Evolutionary conservation across 2,329 filamentous ascomycete genomes (phyloP), one percentile per base, ranked within the genome.

Genomic region (Claviceps africana): DNA sequence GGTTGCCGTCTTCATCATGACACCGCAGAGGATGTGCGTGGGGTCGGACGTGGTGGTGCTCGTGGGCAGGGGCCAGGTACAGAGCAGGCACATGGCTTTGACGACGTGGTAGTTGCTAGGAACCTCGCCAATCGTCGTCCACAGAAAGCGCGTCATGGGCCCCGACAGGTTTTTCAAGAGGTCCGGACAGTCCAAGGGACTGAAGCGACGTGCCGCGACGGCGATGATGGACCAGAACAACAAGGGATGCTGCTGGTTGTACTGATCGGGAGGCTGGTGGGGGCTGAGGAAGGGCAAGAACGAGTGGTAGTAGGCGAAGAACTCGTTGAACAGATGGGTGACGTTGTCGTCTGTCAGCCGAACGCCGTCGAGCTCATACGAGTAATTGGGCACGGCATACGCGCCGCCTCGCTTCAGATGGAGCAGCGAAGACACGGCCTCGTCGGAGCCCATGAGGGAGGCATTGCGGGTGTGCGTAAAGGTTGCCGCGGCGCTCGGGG

Each of bases 1-100:
- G 57, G 88, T 89, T 9, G 87, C 87, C 22, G 86, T 81, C 69
- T 90, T 88, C 80, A 91, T 89, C 85, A 91, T 88, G 55, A 88
- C 80, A 50, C 87, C 86, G 58, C 83, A 84, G 19, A 90, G 71
- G 64, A 88, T 89, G 63, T 90, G 88, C 1, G 86, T 91, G 2
- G 86, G 85, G 59, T 93, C 87, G 8, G 83, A 82, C 6, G 84
- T 83, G 1, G 85, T 88, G 5, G 83, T 87, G 66, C 84, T 88
- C n/a, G 83, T 88, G 0, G 87, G 87, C 39, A 91, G 68, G 6
- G 87, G 86, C 86, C 86, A 93, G 5, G 84, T 86, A 65, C 86
- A 91, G 43, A 90, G 68, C 53, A 93, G 68, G 61, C 85, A 89
- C 59, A 91, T 72, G 2, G 86, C 86, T 69, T 91, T 90, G 64